Evolutionary conservation across 805 yeast genomes (phyloP).

Genomic region (Saccharomycopsis sp.): DNA sequence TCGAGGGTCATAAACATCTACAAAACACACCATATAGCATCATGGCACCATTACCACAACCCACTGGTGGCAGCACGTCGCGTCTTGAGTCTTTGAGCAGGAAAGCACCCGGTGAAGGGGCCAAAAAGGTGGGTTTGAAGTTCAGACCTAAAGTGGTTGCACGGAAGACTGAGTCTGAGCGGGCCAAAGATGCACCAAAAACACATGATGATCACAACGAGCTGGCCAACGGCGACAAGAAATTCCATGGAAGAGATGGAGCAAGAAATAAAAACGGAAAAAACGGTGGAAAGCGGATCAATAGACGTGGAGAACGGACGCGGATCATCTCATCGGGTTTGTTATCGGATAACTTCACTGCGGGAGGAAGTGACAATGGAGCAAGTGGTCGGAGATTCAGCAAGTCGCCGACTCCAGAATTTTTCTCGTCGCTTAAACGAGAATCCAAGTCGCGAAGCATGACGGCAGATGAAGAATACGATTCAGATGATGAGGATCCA

Average conservation of each 20-base stretch:
- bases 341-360: constrained; percentile 33
- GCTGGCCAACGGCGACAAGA: not conserved
- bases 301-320: constrained; percentile 33
- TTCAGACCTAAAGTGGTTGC: constrained; percentile 87
- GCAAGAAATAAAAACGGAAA: not conserved
- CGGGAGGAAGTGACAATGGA: constrained; percentile 1
- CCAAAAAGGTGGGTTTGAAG: constrained; percentile 37
- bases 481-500: constrained; percentile 26
- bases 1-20: not conserved
- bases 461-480: constrained; percentile 17
- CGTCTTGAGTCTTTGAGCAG: constrained; percentile 16
- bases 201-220: constrained; percentile 26
- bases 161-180: constrained; percentile 74
- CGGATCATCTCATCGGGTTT: constrained; percentile 71
- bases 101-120: not conserved
- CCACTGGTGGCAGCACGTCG: not conserved
- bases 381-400: constrained; percentile 4
- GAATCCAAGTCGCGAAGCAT: constrained; percentile 15
- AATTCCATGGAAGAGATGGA: not conserved
- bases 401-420: constrained; percentile 32
- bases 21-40: not conserved
- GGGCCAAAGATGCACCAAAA: constrained; percentile 66
- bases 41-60: not conserved
- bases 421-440: constrained; percentile 19
- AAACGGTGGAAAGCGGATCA: not conserved